Conservation (phyloP, 2,329 filamentous ascomycete genomes). For the Hysterium pulicare region DNA sequence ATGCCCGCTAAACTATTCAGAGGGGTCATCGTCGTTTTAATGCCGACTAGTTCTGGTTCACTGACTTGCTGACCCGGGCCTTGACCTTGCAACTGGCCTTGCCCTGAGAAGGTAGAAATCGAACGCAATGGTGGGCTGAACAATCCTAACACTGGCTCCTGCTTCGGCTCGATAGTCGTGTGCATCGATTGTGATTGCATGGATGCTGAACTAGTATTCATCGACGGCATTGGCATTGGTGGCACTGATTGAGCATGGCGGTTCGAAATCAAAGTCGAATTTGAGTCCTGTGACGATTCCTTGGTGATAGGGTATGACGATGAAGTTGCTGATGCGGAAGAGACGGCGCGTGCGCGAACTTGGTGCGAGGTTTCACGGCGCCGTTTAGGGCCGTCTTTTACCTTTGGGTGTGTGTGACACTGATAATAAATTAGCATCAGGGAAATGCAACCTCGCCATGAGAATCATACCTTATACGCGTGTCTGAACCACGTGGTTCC, state of each 20-base stretch:
- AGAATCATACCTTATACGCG: constrained; percentile 71
- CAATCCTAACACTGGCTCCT: constrained; percentile 26
- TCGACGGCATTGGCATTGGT: background rate
- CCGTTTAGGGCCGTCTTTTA: constrained; percentile 42
- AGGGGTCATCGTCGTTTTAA: constrained; percentile 24
- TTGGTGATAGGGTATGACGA: constrained; percentile 33
- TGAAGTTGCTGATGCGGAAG: constrained; percentile 32
- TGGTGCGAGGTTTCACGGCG: constrained; percentile 38
- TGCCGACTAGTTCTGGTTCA: constrained; percentile 34
- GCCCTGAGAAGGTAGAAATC: constrained; percentile 18
- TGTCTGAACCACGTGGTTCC: constrained; percentile 91
- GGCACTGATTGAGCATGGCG: constrained; percentile 15
- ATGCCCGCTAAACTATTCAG: constrained; percentile 36
- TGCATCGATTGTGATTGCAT: constrained; percentile 5
- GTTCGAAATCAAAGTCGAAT: constrained; percentile 16
- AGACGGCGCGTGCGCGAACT: constrained; percentile 34
- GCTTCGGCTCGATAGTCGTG: constrained; percentile 13
- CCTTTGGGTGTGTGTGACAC: constrained; percentile 44
- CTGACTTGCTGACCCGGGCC: constrained; percentile 27
- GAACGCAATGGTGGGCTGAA: constrained; percentile 31
- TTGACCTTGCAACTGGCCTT: constrained; percentile 7
- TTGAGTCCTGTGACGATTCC: constrained; percentile 21
- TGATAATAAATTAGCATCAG: constrained; percentile 23
- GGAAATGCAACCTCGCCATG: constrained; percentile 8
- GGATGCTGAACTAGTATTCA: constrained; percentile 10